A percentile compares a stretch with the other conserved stretches of the same genome.
Evolutionary conservation across 73 alveolate species (phyloP).

Genomic region (Tetrahymena borealis): DNA sequence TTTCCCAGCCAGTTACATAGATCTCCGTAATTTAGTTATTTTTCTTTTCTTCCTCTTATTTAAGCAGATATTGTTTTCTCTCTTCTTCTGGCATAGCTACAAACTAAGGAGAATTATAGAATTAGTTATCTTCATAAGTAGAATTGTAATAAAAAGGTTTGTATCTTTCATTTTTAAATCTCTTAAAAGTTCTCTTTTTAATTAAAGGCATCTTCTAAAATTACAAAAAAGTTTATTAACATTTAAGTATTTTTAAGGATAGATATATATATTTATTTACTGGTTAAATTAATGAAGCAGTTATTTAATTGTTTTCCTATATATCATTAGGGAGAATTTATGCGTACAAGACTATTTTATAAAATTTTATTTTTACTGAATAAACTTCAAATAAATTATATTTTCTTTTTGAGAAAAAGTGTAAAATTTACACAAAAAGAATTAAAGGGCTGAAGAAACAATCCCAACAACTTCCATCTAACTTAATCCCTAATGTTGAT

Average conservation of each 20-base stretch:
- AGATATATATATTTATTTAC: neutral
- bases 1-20: neutral
- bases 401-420: too few relatives aligned
- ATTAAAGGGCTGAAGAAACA: neutral
- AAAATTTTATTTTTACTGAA: neutral
- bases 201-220: neutral
- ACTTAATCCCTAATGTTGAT: neutral
- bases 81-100: neutral
- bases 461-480: neutral
- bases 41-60: neutral
- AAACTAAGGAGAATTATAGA: neutral
- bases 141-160: neutral
- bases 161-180: neutral
- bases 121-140: neutral
- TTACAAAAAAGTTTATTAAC: neutral
- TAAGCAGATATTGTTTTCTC: neutral
- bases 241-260: neutral
- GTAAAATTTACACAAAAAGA: neutral
- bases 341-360: neutral
- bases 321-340: neutral
- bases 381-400: neutral
- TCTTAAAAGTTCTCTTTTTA: neutral
- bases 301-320: neutral
- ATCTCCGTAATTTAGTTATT: neutral
- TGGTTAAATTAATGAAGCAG: neutral